A percentile compares a stretch with the other conserved stretches of the same genome.
Evolutionary conservation across 768 basidiomycete genomes (phyloP).

Genomic region (Leccinellum albellum): DNA sequence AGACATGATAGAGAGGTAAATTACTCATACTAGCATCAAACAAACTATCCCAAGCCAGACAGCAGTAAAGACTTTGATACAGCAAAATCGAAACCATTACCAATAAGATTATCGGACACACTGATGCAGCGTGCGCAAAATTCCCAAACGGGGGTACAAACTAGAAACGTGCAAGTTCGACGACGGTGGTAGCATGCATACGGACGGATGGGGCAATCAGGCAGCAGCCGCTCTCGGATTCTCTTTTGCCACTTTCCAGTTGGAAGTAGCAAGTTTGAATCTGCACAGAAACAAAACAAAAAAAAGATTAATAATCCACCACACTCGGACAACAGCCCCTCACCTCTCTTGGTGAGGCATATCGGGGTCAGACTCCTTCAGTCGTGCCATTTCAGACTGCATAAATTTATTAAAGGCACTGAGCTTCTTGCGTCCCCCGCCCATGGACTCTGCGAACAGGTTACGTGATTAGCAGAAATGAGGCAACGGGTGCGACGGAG

Average conservation of each 20-base stretch:
- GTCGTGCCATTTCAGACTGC: constrained; percentile 74
- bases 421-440: constrained; percentile 55
- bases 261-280: constrained; percentile 69
- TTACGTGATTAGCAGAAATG: constrained; percentile 12
- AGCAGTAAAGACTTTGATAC: constrained; percentile 13
- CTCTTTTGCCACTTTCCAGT: constrained; percentile 76
- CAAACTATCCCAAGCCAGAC: too few relatives aligned
- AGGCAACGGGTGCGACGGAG: constrained; percentile 5
- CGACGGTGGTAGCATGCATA: constrained; percentile 3
- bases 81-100: constrained; percentile 25
- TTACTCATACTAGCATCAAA: background rate
- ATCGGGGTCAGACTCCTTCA: constrained; percentile 73
- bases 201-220: constrained; percentile 14
- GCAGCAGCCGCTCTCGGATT: constrained; percentile 45
- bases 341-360: constrained; percentile 73
- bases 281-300: constrained; percentile 30
- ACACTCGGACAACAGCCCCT: background rate
- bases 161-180: constrained; percentile 10
- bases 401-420: constrained; percentile 78
- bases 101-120: constrained; percentile 35
- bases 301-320: background rate
- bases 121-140: constrained; percentile 7
- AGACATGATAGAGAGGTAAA: too few relatives aligned
- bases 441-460: constrained; percentile 45
- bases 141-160: constrained; percentile 18